phyloP scores from a whole-genome alignment of 2,329 filamentous ascomycete genomes.

The Helicocarpus griseus region DNA sequence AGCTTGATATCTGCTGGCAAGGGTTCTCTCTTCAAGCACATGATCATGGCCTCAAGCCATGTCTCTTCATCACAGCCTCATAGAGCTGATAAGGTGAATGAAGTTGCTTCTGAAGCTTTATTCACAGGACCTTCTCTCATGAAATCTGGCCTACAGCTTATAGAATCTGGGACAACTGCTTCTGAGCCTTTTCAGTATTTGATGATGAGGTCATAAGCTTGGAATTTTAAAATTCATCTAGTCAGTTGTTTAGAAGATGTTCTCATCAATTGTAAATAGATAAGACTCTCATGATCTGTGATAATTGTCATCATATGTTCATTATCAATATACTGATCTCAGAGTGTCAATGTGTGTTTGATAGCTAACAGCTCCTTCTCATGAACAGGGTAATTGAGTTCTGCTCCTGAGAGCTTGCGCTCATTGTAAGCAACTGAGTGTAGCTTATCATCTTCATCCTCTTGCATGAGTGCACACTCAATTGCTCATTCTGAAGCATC shows the following conservation, averaged over 20 bases:
- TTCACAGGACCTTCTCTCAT: background rate
- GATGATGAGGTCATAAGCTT: background rate
- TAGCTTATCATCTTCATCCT: background rate
- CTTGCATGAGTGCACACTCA: background rate
- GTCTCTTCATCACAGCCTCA: background rate
- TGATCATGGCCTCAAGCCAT: background rate
- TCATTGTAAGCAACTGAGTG: background rate
- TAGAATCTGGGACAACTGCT: background rate
- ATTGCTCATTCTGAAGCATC: slow-evolving; percentile 1
- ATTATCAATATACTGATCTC: slow-evolving; percentile 5
- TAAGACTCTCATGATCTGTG: slow-evolving; percentile 2
- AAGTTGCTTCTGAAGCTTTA: background rate
- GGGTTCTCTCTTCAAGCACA: background rate
- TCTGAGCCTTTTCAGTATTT: background rate
- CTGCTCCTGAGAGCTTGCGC: background rate
- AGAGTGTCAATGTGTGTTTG: background rate
- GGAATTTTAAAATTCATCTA: background rate
- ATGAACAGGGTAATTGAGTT: slow-evolving; percentile 6
- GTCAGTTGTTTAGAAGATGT: background rate
- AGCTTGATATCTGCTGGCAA: background rate
- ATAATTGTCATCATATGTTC: slow-evolving; percentile 1
- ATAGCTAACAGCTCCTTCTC: slow-evolving; percentile 5
- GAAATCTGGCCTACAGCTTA: background rate
- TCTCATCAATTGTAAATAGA: background rate
- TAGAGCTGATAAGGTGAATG: background rate